Evolutionary conservation across 2,329 filamentous ascomycete genomes (phyloP).

Genomic region (Fusarium longipes): DNA sequence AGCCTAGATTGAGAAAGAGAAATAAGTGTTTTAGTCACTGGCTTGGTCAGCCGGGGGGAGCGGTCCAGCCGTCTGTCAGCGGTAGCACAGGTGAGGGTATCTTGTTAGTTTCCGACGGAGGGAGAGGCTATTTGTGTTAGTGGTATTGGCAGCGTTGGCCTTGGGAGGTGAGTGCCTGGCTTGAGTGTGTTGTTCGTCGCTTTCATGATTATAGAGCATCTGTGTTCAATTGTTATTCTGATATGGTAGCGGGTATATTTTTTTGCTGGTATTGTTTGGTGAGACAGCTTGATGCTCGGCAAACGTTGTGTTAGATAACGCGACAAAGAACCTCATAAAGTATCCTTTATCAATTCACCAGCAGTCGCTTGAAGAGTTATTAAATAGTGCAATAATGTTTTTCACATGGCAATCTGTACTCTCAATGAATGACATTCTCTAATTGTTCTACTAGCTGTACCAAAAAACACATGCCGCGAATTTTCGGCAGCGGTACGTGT

Average conservation of each 20-base stretch:
- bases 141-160: neutral
- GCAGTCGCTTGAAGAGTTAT: too few relatives aligned
- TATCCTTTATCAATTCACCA: too few relatives aligned
- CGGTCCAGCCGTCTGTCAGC: conserved; percentile 17
- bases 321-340: too few relatives aligned
- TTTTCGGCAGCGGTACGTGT: neutral
- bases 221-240: too few relatives aligned
- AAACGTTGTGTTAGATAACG: too few relatives aligned
- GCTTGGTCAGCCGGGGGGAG: neutral
- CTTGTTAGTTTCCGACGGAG: conserved; percentile 9
- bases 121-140: neutral
- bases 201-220: too few relatives aligned
- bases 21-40: conserved; percentile 1
- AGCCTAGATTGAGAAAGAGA: neutral
- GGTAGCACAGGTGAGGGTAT: conserved; percentile 12
- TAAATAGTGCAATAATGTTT: too few relatives aligned
- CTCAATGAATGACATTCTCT: neutral
- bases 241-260: too few relatives aligned
- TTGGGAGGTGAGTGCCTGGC: too few relatives aligned
- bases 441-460: neutral
- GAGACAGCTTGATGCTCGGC: too few relatives aligned
- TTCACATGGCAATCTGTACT: neutral
- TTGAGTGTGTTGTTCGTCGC: too few relatives aligned
- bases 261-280: too few relatives aligned
- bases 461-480: neutral